Percentiles rank a stretch among this genome's conserved stretches.
Conservation (phyloP, 192 early-diverging fungal species). For the Paraglomus brasilianum region DNA sequence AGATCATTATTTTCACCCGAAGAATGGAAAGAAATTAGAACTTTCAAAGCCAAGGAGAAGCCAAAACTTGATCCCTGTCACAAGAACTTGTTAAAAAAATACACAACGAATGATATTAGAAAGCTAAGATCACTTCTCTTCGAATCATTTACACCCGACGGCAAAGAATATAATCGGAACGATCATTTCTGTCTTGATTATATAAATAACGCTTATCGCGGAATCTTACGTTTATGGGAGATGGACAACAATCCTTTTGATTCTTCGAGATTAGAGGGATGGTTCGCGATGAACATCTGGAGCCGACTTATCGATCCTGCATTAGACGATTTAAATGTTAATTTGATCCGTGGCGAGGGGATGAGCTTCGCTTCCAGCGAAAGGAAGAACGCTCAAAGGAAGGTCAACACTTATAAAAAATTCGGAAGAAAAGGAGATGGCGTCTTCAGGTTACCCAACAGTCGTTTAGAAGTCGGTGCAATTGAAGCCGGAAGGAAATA, state of each 20-base stretch:
- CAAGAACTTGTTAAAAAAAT: constrained; percentile 15
- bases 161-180: constrained; percentile 3
- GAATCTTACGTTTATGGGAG: not conserved
- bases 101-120: not conserved
- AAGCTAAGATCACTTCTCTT: not conserved
- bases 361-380: not conserved
- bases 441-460: constrained; percentile 9
- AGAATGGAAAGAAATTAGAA: not conserved
- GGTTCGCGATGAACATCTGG: constrained; percentile 16
- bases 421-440: constrained; percentile 6
- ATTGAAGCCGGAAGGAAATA: not conserved
- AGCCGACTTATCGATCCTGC: not conserved
- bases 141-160: constrained; percentile 6
- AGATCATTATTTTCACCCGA: constrained; percentile 3
- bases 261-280: not conserved
- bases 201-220: constrained; percentile 4
- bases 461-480: constrained; percentile 17
- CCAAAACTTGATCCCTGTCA: not conserved
- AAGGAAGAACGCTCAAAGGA: constrained; percentile 2
- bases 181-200: constrained; percentile 12
- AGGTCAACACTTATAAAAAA: not conserved
- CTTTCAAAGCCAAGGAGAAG: not conserved
- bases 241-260: not conserved
- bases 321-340: not conserved
- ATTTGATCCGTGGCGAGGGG: not conserved